Evolutionary conservation across 495 filamentous ascomycete genomes (phyloP).

Genomic region (Aspergillus ellipticus): DNA sequence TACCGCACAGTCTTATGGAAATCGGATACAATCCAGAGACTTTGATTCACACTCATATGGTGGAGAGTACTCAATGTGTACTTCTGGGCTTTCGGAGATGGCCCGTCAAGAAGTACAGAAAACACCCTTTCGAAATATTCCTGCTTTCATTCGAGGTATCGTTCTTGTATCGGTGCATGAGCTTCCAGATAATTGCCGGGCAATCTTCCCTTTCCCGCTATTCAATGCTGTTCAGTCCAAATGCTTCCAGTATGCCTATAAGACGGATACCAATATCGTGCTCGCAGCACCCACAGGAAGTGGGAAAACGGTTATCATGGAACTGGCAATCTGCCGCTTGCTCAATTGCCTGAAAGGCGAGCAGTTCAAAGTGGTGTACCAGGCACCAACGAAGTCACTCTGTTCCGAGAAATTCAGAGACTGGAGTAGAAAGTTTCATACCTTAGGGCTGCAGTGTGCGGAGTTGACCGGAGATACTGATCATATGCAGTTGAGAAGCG

Average conservation of each 20-base stretch:
- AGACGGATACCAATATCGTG: conserved; percentile 77
- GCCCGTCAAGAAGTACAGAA: neutral
- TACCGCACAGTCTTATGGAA: neutral
- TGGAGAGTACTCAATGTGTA: neutral
- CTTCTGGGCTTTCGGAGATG: neutral
- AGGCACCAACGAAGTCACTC: conserved; percentile 90
- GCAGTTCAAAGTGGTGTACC: conserved; percentile 89
- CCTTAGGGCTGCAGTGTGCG: conserved; percentile 70
- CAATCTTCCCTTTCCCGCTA: conserved; percentile 73
- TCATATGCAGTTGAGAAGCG: conserved; percentile 62
- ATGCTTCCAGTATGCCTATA: conserved; percentile 71
- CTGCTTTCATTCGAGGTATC: conserved; percentile 58
- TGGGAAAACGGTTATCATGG: conserved; percentile 88
- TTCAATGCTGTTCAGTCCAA: conserved; percentile 95
- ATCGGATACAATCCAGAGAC: neutral
- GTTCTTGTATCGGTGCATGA: conserved; percentile 66
- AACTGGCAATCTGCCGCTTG: conserved; percentile 85
- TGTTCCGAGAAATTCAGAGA: conserved; percentile 80
- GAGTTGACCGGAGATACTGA: conserved; percentile 94
- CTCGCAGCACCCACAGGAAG: conserved; percentile 89
- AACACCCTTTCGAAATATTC: conserved; percentile 26
- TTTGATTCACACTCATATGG: conserved; percentile 1
- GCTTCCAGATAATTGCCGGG: conserved; percentile 73
- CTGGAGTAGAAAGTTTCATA: conserved; percentile 80
- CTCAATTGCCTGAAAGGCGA: conserved; percentile 58